Conservation (phyloP, 2,329 filamentous ascomycete genomes). For the Juglanconis oblonga region DNA sequence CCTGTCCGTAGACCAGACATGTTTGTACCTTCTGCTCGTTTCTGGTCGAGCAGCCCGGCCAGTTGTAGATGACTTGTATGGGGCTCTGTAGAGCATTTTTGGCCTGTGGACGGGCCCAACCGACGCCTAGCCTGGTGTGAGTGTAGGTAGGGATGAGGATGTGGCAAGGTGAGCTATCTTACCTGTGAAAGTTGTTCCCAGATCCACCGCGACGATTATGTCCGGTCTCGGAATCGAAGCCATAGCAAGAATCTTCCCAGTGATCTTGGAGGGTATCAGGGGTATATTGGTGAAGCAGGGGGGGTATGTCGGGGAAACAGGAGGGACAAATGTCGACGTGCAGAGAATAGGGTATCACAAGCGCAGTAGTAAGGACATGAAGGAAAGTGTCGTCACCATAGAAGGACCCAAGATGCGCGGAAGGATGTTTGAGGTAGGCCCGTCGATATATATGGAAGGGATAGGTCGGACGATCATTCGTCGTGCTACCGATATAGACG, state of each 20-base stretch:
- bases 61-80: conserved; percentile 48
- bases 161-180: conserved; percentile 3
- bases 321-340: neutral
- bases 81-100: conserved; percentile 33
- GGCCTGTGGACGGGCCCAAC: conserved; percentile 29
- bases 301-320: neutral
- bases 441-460: neutral
- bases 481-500: conserved; percentile 10
- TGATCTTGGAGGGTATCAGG: neutral
- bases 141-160: neutral
- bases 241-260: neutral
- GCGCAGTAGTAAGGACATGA: neutral
- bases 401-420: neutral
- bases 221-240: conserved; percentile 26
- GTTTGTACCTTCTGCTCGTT: conserved; percentile 56
- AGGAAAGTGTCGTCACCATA: neutral
- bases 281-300: neutral
- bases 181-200: conserved; percentile 47
- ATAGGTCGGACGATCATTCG: conserved; percentile 7
- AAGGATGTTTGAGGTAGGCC: neutral
- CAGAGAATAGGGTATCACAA: conserved; percentile 1
- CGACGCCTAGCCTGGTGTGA: conserved; percentile 29
- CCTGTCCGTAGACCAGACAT: conserved; percentile 42
- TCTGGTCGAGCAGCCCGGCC: conserved; percentile 50
- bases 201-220: conserved; percentile 40